These are phyloP conservation scores for Babesia gibsoni DNA, from an alignment of 169 alveolate genomes.

Conservation along the genomic window DNA sequence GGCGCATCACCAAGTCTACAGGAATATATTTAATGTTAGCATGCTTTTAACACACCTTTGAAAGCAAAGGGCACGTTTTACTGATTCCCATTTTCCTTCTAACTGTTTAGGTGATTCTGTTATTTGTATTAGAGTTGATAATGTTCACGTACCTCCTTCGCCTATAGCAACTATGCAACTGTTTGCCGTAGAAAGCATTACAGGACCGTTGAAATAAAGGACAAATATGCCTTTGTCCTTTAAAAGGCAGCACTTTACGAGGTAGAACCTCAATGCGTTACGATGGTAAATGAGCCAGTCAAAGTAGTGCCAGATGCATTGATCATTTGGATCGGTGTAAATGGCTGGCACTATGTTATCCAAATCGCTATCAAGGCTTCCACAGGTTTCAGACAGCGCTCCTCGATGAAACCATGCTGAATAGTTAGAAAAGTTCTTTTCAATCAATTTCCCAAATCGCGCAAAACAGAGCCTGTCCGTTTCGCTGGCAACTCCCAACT, in stretches of 20 bases:
- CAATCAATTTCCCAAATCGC: constrained; percentile 35
- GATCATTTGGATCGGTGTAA: constrained; percentile 66
- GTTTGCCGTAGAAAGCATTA: constrained; percentile 16
- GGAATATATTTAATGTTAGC: background rate
- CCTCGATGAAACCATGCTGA: constrained; percentile 63
- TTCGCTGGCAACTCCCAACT: background rate
- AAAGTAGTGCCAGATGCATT: constrained; percentile 55
- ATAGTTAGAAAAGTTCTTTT: constrained; percentile 43
- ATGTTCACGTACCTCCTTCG: background rate
- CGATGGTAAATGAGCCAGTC: constrained; percentile 46
- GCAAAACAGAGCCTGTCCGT: constrained; percentile 8
- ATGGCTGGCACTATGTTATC: constrained; percentile 39
- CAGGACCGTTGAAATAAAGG: constrained; percentile 36
- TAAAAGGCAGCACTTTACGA: background rate
- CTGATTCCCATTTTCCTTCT: constrained; percentile 23
- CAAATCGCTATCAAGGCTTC: constrained; percentile 13
- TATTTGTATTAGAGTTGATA: background rate
- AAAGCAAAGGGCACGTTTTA: background rate
- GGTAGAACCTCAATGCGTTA: constrained; percentile 24
- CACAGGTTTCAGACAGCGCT: constrained; percentile 6
- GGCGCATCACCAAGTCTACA: background rate
- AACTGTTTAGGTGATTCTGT: background rate
- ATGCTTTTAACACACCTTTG: background rate
- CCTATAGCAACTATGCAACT: background rate
- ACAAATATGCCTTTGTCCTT: constrained; percentile 4